Evolutionary conservation across 495 filamentous ascomycete species (phyloP), one percentile per base, ranked within the genome.

Genomic region (Penicillium goetzii): DNA sequence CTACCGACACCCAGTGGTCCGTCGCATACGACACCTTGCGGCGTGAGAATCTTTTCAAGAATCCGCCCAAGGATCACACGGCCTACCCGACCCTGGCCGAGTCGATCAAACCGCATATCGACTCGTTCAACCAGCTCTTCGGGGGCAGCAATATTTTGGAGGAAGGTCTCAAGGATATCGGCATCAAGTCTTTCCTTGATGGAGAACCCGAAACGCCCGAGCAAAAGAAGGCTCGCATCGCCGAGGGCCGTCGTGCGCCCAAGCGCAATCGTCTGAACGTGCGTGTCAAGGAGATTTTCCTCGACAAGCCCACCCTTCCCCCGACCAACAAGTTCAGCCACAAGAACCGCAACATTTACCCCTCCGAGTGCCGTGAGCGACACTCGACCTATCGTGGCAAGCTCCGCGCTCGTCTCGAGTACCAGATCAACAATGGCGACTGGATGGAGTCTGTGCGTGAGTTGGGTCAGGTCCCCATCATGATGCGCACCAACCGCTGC

Each of bases 101-200:
- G 43, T 91, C 94, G 2, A 86, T 97, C 62, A 82, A 88, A 61
- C 95, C 95, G 34, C 95, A 99, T 74, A 87, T 97, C 72, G 87
- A 97, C 64, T 94, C 95, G 10, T 98, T 97, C 86, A 96, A 99
- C 81, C 89, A 90, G n/a, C 80, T 97, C 41, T 92, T 97, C 69
- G 88, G 88, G 15, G 80, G 78, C 68, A 83, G 79, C 65, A 83
- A 84, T 65, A 83, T 96, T 26, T 76, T 99, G 47, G 88, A 91
- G 55, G 86, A 88, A 25, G 92, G 85, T 14, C 68, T 97, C 58
- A 85, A 85, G 70, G 95, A 99, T 70, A 97, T 98, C 71, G 95
- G 95, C 59, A 91, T 88, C 62, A 95, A 92, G 78, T 84, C 84
- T 2, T 93, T 92, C 73, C 83, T 97, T 36, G 93, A 98, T 76